Base-by-base conservation (phyloP, 1,139 yeast genomes). In the Saccharomyces hybrid region DNA sequence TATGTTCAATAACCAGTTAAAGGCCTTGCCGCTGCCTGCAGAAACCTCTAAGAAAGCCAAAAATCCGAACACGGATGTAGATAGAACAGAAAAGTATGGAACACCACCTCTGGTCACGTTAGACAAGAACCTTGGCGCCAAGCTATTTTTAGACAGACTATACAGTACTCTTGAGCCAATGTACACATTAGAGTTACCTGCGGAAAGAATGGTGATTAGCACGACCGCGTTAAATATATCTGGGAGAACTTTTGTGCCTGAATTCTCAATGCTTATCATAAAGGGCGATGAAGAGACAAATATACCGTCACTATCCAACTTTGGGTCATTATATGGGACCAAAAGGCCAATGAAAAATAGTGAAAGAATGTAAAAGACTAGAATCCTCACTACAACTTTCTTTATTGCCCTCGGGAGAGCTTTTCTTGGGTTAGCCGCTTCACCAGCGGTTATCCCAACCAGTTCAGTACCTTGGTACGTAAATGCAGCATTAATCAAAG, bases 361-460 rank as follows among this genome's bases (percentile, higher is more conserved):
- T 11, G 91, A 83, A 14, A 86, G 77, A 66, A 91, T 83, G 77
- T 88, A 91, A 69, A 91, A 87, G 55, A 89, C 74, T 60, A 88
- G 71, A 62, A 91, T 88, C 72, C 97, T 81, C 74, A 82, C 79
- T 61, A 89, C 81, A 41, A 89, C 95, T 67, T 87, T 87, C 64
- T 84, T 81, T 65, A 88, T 87, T 32, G 97, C 97, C 57, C 79
- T 78, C 56, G 97, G 97, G 52, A 91, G 88, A 13, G 95, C 78
- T 61, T 80, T 82, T 68, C 87, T 78, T 55, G 97, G 97, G 71
- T 88, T 86, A 51, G 80, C 78, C 51, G 93, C 80, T 73, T 91
- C 97, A 68, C 96, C 96, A 20, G 95, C 93, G 4, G 96, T 82
- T 55, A 91, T 81, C 63, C 96, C 97, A 31, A 88, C 87, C 61